Evolutionary conservation across 2,329 filamentous ascomycete genomes (phyloP).

Genomic region (Cladosporium sp.): DNA sequence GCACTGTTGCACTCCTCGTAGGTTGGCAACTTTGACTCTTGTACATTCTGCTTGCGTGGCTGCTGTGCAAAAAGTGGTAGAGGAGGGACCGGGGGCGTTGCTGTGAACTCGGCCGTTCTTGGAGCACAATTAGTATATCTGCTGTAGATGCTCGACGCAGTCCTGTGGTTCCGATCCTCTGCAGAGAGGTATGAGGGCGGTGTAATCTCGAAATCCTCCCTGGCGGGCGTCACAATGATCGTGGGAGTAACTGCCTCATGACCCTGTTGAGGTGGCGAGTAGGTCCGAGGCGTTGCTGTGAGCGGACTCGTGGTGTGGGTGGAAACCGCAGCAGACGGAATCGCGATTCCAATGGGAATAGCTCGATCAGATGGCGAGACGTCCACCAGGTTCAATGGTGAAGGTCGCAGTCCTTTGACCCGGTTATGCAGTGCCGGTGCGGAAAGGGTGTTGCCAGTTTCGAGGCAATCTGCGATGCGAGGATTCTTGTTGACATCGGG

Average conservation of each 20-base stretch:
- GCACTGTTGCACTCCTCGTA: slow-evolving; percentile 13
- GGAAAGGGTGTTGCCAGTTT: slow-evolving; percentile 41
- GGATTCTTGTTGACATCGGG: slow-evolving; percentile 9
- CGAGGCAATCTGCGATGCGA: slow-evolving; percentile 45
- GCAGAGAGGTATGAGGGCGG: slow-evolving; percentile 50
- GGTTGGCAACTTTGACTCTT: slow-evolving; percentile 6
- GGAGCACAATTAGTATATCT: slow-evolving; percentile 46
- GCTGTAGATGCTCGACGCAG: slow-evolving; percentile 63
- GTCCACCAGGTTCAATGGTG: slow-evolving; percentile 40
- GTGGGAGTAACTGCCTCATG: slow-evolving; percentile 44
- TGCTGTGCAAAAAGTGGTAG: slow-evolving; percentile 46
- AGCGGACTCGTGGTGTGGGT: slow-evolving; percentile 41
- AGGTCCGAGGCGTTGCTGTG: slow-evolving; percentile 21
- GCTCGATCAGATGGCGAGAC: slow-evolving; percentile 69
- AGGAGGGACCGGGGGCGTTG: slow-evolving; percentile 61
- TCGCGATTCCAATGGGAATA: slow-evolving; percentile 70
- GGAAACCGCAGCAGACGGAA: slow-evolving; percentile 58
- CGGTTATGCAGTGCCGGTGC: slow-evolving; percentile 26
- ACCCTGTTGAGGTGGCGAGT: slow-evolving; percentile 8
- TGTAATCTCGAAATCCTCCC: slow-evolving; percentile 58
- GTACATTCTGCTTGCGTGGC: slow-evolving; percentile 3
- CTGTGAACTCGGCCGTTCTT: slow-evolving; percentile 24
- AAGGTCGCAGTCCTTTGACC: slow-evolving; percentile 30
- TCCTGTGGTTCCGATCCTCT: slow-evolving; percentile 33
- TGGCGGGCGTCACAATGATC: slow-evolving; percentile 56